Conservation (phyloP, 2,329 filamentous ascomycete genomes). For the Penicillium sp. region DNA sequence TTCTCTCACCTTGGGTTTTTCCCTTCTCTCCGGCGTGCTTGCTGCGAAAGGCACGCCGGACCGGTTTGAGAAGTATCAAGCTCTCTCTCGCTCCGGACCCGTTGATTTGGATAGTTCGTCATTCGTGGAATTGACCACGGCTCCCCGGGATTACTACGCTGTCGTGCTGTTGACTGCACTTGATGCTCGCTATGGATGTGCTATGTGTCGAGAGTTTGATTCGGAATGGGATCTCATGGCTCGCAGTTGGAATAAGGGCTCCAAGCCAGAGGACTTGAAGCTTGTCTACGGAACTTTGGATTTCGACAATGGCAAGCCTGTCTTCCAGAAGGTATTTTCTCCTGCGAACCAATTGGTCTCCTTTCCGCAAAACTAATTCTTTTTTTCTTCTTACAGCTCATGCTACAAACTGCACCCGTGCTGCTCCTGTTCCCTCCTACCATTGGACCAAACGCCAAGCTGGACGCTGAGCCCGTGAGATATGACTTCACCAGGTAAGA, state of each 20-base stretch:
- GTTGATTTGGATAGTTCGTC: slow-evolving; percentile 76
- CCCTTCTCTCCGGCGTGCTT: slow-evolving; percentile 31
- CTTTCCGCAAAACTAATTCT: not conserved
- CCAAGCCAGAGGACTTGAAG: slow-evolving; percentile 60
- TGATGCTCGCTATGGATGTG: slow-evolving; percentile 80
- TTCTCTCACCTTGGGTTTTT: slow-evolving; percentile 46
- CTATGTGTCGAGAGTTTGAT: slow-evolving; percentile 87
- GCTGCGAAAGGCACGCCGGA: slow-evolving; percentile 57
- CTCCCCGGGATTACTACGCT: slow-evolving; percentile 81
- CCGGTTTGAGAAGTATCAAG: slow-evolving; percentile 72
- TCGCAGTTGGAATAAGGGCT: slow-evolving; percentile 84
- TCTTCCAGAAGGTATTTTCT: slow-evolving; percentile 78
- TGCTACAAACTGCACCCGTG: slow-evolving; percentile 91
- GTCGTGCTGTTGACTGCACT: slow-evolving; percentile 85
- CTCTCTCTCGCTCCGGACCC: slow-evolving; percentile 69
- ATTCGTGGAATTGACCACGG: slow-evolving; percentile 75
- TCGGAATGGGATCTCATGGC: slow-evolving; percentile 89
- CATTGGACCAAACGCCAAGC: slow-evolving; percentile 74
- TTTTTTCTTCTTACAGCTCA: slow-evolving; percentile 64
- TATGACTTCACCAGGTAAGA: slow-evolving; percentile 86
- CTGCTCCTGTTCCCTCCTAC: slow-evolving; percentile 88
- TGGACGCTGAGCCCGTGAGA: slow-evolving; percentile 70
- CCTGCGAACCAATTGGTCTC: not conserved
- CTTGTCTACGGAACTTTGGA: slow-evolving; percentile 84
- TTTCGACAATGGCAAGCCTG: slow-evolving; percentile 79